Conservation (phyloP, 805 yeast species). For the Sugiyamaella chiloensis region DNA sequence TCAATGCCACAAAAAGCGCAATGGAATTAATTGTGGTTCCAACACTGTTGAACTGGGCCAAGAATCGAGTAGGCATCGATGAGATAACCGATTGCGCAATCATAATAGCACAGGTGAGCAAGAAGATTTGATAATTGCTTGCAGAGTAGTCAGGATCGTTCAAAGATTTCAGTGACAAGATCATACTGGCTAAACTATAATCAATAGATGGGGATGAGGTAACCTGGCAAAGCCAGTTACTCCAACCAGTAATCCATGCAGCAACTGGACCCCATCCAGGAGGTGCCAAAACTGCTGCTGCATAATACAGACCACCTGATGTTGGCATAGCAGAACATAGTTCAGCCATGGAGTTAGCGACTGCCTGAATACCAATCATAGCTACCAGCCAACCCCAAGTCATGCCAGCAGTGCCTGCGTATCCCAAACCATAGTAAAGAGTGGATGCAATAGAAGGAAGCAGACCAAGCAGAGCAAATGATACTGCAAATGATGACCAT, state of each 20-base stretch:
- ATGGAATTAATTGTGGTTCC: slow-evolving; percentile 51
- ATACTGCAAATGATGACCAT: slow-evolving; percentile 57
- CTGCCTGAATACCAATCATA: slow-evolving; percentile 51
- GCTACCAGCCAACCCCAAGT: slow-evolving; percentile 64
- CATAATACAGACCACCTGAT: slow-evolving; percentile 66
- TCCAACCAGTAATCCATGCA: slow-evolving; percentile 64
- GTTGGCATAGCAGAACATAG: slow-evolving; percentile 65
- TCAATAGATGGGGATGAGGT: slow-evolving; percentile 62
- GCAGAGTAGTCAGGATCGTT: slow-evolving; percentile 41
- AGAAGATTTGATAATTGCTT: slow-evolving; percentile 49
- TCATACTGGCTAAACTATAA: slow-evolving; percentile 54
- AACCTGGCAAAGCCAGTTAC: slow-evolving; percentile 62
- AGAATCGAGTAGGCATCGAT: slow-evolving; percentile 52
- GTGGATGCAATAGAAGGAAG: slow-evolving; percentile 65
- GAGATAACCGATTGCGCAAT: slow-evolving; percentile 46
- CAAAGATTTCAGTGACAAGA: slow-evolving; percentile 48
- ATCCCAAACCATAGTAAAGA: slow-evolving; percentile 56
- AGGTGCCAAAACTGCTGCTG: slow-evolving; percentile 60
- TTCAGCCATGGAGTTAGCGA: slow-evolving; percentile 61
- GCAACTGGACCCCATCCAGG: slow-evolving; percentile 49
- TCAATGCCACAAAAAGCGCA: slow-evolving; percentile 50
- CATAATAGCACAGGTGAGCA: slow-evolving; percentile 52
- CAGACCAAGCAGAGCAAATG: slow-evolving; percentile 63
- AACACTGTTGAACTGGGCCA: slow-evolving; percentile 48
- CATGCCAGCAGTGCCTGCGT: slow-evolving; percentile 60